phyloP scores from a whole-genome alignment of 768 basidiomycete genomes.

The Mrakia frigida region DNA sequence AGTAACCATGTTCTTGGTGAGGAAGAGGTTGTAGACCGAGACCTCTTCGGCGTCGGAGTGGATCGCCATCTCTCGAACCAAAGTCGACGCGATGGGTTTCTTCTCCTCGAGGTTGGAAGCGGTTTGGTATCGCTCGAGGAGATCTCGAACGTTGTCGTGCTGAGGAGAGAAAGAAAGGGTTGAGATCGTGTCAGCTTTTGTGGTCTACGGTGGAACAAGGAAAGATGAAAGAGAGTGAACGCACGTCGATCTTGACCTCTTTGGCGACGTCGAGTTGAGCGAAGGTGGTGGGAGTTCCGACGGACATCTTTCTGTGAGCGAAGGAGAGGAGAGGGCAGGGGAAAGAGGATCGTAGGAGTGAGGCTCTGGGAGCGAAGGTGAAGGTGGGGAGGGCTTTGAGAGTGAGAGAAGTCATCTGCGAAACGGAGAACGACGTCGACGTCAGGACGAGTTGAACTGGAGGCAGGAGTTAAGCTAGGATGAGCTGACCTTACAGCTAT shows the following conservation, averaged over 20 bases:
- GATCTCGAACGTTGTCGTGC: constrained; percentile 24
- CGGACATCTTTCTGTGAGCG: too few species aligned
- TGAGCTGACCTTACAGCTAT: too few species aligned
- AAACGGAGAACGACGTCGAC: too few species aligned
- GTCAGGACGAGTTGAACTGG: too few species aligned
- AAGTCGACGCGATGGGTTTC: not conserved
- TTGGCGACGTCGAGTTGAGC: not conserved
- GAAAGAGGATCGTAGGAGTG: too few species aligned
- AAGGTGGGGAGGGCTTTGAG: too few species aligned
- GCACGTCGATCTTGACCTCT: constrained; percentile 19
- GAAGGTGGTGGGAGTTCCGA: too few species aligned
- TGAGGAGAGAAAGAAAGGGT: not conserved
- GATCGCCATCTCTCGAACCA: constrained; percentile 31
- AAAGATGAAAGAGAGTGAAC: not conserved
- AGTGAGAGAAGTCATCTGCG: too few species aligned
- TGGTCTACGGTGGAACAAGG: not conserved
- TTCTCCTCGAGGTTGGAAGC: not conserved
- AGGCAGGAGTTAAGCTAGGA: too few species aligned
- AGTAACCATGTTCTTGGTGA: not conserved
- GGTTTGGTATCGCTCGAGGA: not conserved
- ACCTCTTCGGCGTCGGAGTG: constrained; percentile 33
- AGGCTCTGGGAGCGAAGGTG: too few species aligned
- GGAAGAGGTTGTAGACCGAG: not conserved
- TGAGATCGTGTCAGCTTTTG: not conserved
- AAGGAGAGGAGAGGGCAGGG: too few species aligned